Conservation (phyloP, 2,329 filamentous ascomycete genomes). For the Cadophora luteo-olivacea region DNA sequence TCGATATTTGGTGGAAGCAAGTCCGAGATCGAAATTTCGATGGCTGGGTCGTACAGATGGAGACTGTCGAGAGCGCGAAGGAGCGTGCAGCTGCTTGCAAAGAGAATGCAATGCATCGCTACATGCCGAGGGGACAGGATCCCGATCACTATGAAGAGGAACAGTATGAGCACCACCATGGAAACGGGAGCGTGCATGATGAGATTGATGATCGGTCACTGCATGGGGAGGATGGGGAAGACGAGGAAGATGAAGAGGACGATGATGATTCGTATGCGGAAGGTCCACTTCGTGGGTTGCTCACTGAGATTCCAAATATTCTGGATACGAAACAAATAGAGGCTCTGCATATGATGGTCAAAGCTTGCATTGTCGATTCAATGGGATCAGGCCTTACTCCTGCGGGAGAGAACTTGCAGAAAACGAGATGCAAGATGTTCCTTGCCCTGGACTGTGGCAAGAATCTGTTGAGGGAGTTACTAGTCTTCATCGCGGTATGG, state of each 20-base stretch:
- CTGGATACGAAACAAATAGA: slow-evolving; percentile 95
- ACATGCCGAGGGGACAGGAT: slow-evolving; percentile 42
- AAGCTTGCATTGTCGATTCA: slow-evolving; percentile 90
- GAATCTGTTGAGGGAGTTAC: slow-evolving; percentile 85
- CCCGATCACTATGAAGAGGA: slow-evolving; percentile 55
- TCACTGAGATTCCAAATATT: slow-evolving; percentile 94
- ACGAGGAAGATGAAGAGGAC: slow-evolving; percentile 69
- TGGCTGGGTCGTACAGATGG: slow-evolving; percentile 64
- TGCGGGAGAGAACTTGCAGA: slow-evolving; percentile 83
- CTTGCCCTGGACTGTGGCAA: slow-evolving; percentile 89
- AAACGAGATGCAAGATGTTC: slow-evolving; percentile 87
- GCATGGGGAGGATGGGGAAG: slow-evolving; percentile 53
- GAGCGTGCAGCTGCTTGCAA: slow-evolving; percentile 64
- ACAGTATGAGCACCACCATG: slow-evolving; percentile 51
- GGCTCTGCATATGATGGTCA: slow-evolving; percentile 95
- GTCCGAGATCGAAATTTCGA: slow-evolving; percentile 66
- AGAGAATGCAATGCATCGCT: slow-evolving; percentile 62
- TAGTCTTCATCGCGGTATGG: slow-evolving; percentile 98
- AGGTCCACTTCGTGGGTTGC: slow-evolving; percentile 79
- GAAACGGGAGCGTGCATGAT: slow-evolving; percentile 48
- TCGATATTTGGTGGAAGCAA: slow-evolving; percentile 69
- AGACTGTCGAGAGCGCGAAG: slow-evolving; percentile 64
- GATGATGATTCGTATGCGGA: slow-evolving; percentile 83
- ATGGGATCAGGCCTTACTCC: slow-evolving; percentile 71
- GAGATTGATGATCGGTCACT: slow-evolving; percentile 54